Evolutionary conservation across 1,139 yeast species (phyloP).

Genomic region (Suhomyces bolitotheri): DNA sequence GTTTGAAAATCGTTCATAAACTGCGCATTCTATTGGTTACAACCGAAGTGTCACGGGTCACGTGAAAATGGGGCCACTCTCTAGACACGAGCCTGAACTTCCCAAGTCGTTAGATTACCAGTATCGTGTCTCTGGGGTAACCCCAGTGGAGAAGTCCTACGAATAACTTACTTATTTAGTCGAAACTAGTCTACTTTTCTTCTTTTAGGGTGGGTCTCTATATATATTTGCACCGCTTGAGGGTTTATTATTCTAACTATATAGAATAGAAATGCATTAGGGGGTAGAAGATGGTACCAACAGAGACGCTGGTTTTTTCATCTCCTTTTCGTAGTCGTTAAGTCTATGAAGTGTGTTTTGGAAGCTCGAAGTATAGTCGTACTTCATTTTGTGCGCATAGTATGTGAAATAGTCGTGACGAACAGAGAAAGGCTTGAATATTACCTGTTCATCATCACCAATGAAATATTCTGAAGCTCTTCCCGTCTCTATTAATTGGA

Average conservation of each 20-base stretch:
- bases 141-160: no score
- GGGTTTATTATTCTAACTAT: no score
- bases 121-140: no score
- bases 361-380: conserved; percentile 6
- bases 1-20: conserved; percentile 11
- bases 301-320: background rate
- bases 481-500: conserved; percentile 16
- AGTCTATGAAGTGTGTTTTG: background rate
- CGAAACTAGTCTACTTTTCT: no score
- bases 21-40: conserved; percentile 10
- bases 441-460: conserved; percentile 11
- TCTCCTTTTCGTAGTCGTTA: conserved; percentile 1
- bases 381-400: conserved; percentile 9
- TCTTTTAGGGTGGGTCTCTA: no score
- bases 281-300: no score
- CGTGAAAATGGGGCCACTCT: conserved; percentile 1
- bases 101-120: no score
- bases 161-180: no score
- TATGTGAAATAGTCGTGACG: conserved; percentile 30
- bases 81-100: no score
- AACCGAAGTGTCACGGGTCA: background rate
- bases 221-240: no score
- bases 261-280: no score
- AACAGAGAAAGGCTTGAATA: conserved; percentile 17
- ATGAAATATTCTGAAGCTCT: conserved; percentile 21